Percentiles rank a stretch among this genome's conserved stretches.
phyloP scores from a whole-genome alignment of 352 stramenopile genomes.

The Blastocystis sp. region DNA sequence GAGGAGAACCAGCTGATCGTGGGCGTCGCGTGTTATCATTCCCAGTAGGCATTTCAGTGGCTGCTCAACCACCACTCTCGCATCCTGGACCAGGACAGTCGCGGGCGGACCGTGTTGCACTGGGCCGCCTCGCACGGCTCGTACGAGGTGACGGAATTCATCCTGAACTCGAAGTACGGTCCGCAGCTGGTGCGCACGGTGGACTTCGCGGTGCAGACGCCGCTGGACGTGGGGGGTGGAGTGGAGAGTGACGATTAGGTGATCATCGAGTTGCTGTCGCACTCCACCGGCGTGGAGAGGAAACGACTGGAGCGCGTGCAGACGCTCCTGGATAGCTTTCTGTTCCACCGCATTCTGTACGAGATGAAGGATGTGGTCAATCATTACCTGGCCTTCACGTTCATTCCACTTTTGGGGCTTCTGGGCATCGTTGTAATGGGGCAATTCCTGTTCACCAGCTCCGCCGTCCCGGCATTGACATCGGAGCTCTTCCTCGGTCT shows the following conservation, averaged over 20 bases:
- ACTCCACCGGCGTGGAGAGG: neutral
- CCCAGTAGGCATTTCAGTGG: slow-evolving; percentile 34
- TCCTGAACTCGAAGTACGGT: slow-evolving; percentile 58
- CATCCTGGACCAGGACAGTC: slow-evolving; percentile 68
- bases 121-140: neutral
- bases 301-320: neutral
- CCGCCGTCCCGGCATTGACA: neutral
- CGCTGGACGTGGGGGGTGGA: neutral
- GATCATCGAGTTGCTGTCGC: neutral
- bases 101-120: slow-evolving; percentile 49
- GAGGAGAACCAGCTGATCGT: slow-evolving; percentile 57
- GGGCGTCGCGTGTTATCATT: neutral
- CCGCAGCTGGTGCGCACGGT: slow-evolving; percentile 46
- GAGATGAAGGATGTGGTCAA: slow-evolving; percentile 42
- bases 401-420: slow-evolving; percentile 2
- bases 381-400: slow-evolving; percentile 42
- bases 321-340: neutral
- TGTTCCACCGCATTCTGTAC: slow-evolving; percentile 28
- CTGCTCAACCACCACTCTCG: slow-evolving; percentile 38
- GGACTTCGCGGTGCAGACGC: slow-evolving; percentile 52
- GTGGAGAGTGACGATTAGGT: neutral
- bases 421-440: slow-evolving; percentile 18
- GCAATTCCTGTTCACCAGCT: neutral
- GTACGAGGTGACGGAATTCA: neutral
- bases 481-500: neutral